Conservation (phyloP, 2,329 filamentous ascomycete species). For the Cladosporium sp. region DNA sequence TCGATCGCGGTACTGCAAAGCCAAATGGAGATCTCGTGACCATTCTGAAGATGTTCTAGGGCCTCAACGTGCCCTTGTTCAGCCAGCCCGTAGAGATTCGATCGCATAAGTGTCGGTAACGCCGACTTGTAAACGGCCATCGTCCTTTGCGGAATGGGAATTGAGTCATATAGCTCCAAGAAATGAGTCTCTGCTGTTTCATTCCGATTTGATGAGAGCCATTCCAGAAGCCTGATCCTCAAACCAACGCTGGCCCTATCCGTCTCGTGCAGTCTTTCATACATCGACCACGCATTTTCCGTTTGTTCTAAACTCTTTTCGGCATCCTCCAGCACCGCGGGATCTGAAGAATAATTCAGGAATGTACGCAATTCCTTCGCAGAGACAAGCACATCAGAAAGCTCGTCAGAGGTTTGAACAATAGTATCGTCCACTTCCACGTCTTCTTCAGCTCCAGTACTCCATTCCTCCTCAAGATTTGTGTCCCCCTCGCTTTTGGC, state of each 20-base stretch:
- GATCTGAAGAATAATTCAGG: neutral
- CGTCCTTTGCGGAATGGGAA: slow-evolving; percentile 17
- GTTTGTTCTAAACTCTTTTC: neutral
- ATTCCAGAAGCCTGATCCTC: slow-evolving; percentile 23
- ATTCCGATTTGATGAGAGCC: slow-evolving; percentile 17
- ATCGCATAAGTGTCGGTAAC: slow-evolving; percentile 16
- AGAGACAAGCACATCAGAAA: neutral
- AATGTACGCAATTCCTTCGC: neutral
- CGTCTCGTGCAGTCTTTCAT: slow-evolving; percentile 23
- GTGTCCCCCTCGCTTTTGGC: too few relatives aligned
- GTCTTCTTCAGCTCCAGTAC: too few relatives aligned
- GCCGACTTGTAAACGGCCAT: slow-evolving; percentile 20
- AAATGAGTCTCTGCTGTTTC: slow-evolving; percentile 19
- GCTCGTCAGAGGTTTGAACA: neutral
- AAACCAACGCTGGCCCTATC: slow-evolving; percentile 19
- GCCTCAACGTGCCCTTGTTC: slow-evolving; percentile 22
- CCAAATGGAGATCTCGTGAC: slow-evolving; percentile 17
- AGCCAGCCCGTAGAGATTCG: slow-evolving; percentile 13
- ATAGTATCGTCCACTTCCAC: too few relatives aligned
- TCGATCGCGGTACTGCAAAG: slow-evolving; percentile 18
- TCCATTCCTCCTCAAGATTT: too few relatives aligned
- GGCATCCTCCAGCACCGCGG: neutral
- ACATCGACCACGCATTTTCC: slow-evolving; percentile 32
- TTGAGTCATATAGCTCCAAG: slow-evolving; percentile 20
- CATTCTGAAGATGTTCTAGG: slow-evolving; percentile 20